Evolutionary conservation across 2,329 filamentous ascomycete genomes (phyloP), one percentile per base, ranked within the genome.

Genomic region (Seiridium cupressi): DNA sequence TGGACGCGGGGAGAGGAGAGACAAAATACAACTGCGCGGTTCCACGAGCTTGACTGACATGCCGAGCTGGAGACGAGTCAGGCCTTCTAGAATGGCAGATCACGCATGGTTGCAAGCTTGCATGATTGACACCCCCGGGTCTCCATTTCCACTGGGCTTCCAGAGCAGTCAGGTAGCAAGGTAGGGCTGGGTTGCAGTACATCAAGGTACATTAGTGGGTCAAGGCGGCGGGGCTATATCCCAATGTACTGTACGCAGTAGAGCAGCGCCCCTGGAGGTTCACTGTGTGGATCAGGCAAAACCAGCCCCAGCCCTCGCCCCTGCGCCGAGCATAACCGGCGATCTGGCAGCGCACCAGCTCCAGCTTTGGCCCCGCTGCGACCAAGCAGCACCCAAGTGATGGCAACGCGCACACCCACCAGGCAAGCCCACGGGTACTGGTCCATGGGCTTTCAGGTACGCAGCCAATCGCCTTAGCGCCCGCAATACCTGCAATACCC

Each of bases 361-460:
- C 38, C 38, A 42, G 13, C 38, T 42, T 8, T 8, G 7, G 7
- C 7, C 38, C 38, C 38, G 38, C 2, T 42, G 38, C 13, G 13
- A 42, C 38, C 38, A 8, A 42, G 38, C 38, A 13, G 13, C 7
- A 7, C 7, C 49, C 49, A 53, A 53, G 38, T 53, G 34, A 53
- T 53, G 38, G 38, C 13, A 13, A 26, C 69, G 63, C 51, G 42
- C 57, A 18, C 32, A 11, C 26, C 46, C 26, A 36, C 49, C 34
- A 36, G 32, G 31, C 34, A 53, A 26, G 18, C 18, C 18, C 18
- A 26, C 18, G 18, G 18, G 18, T 26, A 26, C 18, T 26, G 18
- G 18, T 26, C 18, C 18, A 26, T 26, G 18, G 18, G 49, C 49
- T 53, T 38, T 55, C 51, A 55, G 51, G 51, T 55, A 55, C 51